phyloP scores from a whole-genome alignment of 495 filamentous ascomycete genomes.

The Talaromyces adpressus region DNA sequence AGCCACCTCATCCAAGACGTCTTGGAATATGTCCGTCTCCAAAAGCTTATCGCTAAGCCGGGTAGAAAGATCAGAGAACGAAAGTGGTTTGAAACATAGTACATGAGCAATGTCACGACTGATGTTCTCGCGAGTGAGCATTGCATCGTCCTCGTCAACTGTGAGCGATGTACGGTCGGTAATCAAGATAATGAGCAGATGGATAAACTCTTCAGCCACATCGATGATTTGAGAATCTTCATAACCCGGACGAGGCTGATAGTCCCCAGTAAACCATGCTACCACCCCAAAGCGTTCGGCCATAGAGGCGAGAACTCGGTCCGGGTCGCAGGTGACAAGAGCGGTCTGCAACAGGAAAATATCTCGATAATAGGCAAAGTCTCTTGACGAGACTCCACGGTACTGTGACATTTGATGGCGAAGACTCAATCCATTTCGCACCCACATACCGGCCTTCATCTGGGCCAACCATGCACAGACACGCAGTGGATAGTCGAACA shows the following conservation, averaged over 20 bases:
- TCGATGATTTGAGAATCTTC: slow-evolving; percentile 85
- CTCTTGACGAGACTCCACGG: slow-evolving; percentile 74
- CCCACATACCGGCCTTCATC: slow-evolving; percentile 98
- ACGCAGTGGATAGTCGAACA: slow-evolving; percentile 88
- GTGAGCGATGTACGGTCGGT: slow-evolving; percentile 82
- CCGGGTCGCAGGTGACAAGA: slow-evolving; percentile 77
- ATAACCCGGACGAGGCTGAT: slow-evolving; percentile 57
- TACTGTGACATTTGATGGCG: slow-evolving; percentile 92
- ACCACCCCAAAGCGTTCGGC: slow-evolving; percentile 86
- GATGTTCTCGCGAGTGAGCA: slow-evolving; percentile 62
- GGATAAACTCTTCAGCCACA: slow-evolving; percentile 91
- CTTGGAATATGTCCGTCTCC: slow-evolving; percentile 73
- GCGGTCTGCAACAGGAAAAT: slow-evolving; percentile 92
- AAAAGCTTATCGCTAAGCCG: slow-evolving; percentile 53
- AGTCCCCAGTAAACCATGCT: slow-evolving; percentile 81
- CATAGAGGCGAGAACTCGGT: slow-evolving; percentile 78
- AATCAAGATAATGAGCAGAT: slow-evolving; percentile 82
- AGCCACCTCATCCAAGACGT: slow-evolving; percentile 84
- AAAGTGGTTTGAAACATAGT: slow-evolving; percentile 90
- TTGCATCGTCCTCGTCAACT: slow-evolving; percentile 57
- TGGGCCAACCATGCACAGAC: slow-evolving; percentile 96
- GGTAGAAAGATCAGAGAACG: slow-evolving; percentile 78
- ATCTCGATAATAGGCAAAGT: slow-evolving; percentile 89
- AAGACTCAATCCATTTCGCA: slow-evolving; percentile 91
- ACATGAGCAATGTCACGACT: slow-evolving; percentile 87